phyloP scores from a whole-genome alignment of 805 yeast genomes.

The Yarrowia sp. region DNA sequence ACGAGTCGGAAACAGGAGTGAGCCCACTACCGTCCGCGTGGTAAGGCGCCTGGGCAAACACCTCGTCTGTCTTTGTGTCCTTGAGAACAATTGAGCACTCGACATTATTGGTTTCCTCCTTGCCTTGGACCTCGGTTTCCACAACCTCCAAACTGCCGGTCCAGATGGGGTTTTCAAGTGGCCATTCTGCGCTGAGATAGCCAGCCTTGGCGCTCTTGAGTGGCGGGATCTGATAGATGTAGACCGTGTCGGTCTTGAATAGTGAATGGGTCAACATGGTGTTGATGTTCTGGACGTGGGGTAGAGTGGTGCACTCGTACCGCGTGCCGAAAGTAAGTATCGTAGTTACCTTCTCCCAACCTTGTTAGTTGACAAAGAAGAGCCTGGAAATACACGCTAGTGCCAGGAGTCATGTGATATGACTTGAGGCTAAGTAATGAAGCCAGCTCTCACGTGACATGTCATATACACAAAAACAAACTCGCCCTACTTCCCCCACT shows the following conservation, averaged over 20 bases:
- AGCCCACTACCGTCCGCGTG: conserved; percentile 37
- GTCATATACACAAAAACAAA: background rate
- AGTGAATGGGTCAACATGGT: conserved; percentile 24
- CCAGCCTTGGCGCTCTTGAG: conserved; percentile 32
- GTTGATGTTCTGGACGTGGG: background rate
- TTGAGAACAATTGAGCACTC: conserved; percentile 36
- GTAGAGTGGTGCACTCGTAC: background rate
- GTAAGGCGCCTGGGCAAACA: conserved; percentile 42
- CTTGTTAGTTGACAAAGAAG: background rate
- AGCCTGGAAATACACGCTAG: background rate
- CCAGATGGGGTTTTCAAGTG: conserved; percentile 40
- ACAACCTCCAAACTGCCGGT: conserved; percentile 37
- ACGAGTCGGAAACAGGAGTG: conserved; percentile 37
- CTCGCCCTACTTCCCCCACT: too few relatives aligned
- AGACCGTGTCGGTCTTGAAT: conserved; percentile 32
- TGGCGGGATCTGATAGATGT: conserved; percentile 36
- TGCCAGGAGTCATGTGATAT: too few relatives aligned
- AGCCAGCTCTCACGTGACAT: background rate
- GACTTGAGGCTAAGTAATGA: too few relatives aligned
- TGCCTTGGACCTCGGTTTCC: conserved; percentile 30
- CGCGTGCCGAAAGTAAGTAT: background rate
- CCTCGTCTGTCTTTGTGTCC: conserved; percentile 34
- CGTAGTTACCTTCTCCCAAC: background rate
- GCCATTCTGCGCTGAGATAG: conserved; percentile 37
- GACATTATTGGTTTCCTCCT: conserved; percentile 24